Conservation (phyloP, 139 green algal species). For the Asterochloris erici region DNA sequence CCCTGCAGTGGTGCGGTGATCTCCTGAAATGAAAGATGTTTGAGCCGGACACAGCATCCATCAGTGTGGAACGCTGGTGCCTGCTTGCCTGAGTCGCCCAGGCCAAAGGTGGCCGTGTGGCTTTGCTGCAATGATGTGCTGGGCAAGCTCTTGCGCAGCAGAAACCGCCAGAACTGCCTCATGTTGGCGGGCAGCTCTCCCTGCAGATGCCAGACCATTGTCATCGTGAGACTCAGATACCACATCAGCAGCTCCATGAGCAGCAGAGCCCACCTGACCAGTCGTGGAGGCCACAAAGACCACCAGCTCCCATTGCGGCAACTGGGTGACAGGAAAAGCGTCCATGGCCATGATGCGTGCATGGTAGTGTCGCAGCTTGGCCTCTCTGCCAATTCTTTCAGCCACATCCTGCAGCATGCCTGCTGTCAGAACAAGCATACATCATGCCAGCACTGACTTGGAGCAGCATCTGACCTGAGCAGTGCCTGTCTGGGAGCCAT, state of each 20-base stretch:
- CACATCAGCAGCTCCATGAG: neutral
- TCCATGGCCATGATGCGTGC: conserved; percentile 68
- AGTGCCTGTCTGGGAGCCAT: conserved; percentile 88
- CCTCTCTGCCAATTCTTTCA: conserved; percentile 79
- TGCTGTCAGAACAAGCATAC: neutral
- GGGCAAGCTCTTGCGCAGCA: conserved; percentile 82
- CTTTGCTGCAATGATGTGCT: conserved; percentile 51
- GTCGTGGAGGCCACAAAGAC: conserved; percentile 83
- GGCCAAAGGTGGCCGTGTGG: conserved; percentile 83
- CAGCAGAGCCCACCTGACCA: conserved; percentile 56
- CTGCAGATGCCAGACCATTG: conserved; percentile 27
- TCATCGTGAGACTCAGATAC: neutral
- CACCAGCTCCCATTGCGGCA: conserved; percentile 57
- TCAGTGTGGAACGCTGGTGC: too few relatives aligned
- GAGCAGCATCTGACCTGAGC: conserved; percentile 52
- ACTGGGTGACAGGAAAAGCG: conserved; percentile 46
- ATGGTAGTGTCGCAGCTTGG: conserved; percentile 36
- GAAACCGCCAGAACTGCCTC: conserved; percentile 84
- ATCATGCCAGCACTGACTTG: neutral
- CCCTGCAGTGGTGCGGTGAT: conserved; percentile 17
- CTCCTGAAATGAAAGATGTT: neutral
- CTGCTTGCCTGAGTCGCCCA: conserved; percentile 79
- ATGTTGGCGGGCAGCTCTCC: conserved; percentile 89
- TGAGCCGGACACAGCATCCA: neutral
- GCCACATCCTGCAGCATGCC: conserved; percentile 76